These are phyloP conservation scores for Chrysoporthe deuterocubensis DNA, from an alignment of 2,329 filamentous ascomycete species.

Conservation along the genomic window DNA sequence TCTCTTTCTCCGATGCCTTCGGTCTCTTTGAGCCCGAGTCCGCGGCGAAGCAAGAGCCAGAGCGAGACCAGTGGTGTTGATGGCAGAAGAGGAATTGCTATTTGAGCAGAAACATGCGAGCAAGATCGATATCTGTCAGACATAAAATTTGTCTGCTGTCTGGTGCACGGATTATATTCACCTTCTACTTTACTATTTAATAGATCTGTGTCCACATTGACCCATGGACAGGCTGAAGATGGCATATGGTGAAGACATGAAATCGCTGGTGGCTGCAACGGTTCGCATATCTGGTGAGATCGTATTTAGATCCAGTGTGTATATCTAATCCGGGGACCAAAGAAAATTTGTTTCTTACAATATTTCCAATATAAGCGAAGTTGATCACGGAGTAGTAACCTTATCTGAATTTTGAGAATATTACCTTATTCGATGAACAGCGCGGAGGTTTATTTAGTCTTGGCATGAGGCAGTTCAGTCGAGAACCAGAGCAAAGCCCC, in stretches of 20 bases:
- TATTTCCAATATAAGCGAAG: too few relatives aligned
- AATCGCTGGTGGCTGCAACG: too few relatives aligned
- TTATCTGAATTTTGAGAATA: not conserved
- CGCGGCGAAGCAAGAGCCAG: too few relatives aligned
- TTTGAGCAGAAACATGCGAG: not conserved
- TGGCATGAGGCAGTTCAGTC: not conserved
- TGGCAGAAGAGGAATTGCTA: not conserved
- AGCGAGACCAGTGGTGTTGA: not conserved
- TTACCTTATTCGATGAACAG: not conserved
- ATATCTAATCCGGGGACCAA: too few relatives aligned
- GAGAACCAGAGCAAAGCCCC: too few relatives aligned
- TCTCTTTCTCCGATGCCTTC: not conserved
- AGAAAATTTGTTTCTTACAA: too few relatives aligned
- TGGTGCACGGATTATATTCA: not conserved
- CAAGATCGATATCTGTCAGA: not conserved
- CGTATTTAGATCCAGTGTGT: too few relatives aligned
- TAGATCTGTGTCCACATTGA: too few relatives aligned
- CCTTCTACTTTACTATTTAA: not conserved
- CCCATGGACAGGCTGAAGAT: too few relatives aligned
- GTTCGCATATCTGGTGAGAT: too few relatives aligned
- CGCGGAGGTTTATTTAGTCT: not conserved
- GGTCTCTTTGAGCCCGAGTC: not conserved
- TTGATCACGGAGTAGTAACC: not conserved
- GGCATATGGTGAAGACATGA: too few relatives aligned
- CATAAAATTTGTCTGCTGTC: not conserved